Evolutionary conservation across 192 early-diverging fungal species (phyloP), one percentile per base, ranked within the genome.

Genomic region (Coemansia sp.): DNA sequence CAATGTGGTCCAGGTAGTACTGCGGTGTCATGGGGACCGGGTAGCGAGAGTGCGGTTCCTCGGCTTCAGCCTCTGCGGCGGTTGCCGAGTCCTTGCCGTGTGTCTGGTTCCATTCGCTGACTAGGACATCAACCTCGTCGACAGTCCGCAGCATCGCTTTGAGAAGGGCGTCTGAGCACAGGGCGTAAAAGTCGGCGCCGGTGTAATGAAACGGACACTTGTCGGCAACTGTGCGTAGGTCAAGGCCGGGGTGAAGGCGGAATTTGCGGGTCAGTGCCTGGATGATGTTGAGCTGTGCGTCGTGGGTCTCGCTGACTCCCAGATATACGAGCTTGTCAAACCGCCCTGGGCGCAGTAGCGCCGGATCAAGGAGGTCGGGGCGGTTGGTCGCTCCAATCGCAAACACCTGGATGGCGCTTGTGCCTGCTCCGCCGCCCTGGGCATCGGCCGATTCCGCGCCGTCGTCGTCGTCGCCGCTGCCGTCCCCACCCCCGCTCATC

Each of bases 381-480:
- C 97, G 72, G 70, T 99, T 99, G 11, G 97, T 99, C 0, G 95
- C 97, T 6, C 92, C 97, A 75, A 99, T 94, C 2, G 96, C 92
- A 86, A 99, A 97, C 11, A 99, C 93, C 33, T 75, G 72, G n/a
- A 53, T 47, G 0, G 70, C 54, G 35, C 54, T 38, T 7, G 56
- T 32, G 3, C 79, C 75, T 5, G 73, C 58, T 2, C 78, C 77
- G 14, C 66, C 61, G 11, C 53, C 54, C 5, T n/a, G 22, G 0
- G 46, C 33, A 4, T 46, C 35, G n/a, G 49, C 12, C 7, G 44
- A 23, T 0, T 75, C 73, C 9, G 67, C 56, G 3, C 78, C 82
- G 20, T 55, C 41, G 12, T 58, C 60, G 3, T 32, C 23, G 14
- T 50, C 47, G 7, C 33, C 31, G 47, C 41, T 41, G 10, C 51